These are phyloP conservation scores for Priceomyces medius DNA, from an alignment of 805 yeast species.

Conservation along the genomic window DNA sequence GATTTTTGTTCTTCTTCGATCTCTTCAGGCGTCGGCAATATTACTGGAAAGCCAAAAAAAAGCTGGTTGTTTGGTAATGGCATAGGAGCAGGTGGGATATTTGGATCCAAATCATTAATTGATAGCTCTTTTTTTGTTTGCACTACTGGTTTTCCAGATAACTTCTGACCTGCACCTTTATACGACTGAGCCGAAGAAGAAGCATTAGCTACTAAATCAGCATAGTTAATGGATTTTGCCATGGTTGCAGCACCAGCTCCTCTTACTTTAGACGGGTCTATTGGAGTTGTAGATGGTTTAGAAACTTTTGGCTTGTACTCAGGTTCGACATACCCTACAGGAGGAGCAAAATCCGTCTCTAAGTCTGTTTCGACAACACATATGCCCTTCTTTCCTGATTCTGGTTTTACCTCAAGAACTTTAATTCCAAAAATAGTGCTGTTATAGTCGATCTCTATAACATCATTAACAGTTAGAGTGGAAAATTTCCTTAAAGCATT, in stretches of 20 bases:
- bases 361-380: slow-evolving; percentile 97
- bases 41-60: slow-evolving; percentile 89
- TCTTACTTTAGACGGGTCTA: slow-evolving; percentile 33
- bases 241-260: slow-evolving; percentile 61
- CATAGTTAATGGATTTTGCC: slow-evolving; percentile 73
- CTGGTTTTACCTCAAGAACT: slow-evolving; percentile 86
- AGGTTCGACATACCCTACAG: slow-evolving; percentile 97
- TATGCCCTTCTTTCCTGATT: slow-evolving; percentile 59
- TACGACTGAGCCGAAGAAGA: slow-evolving; percentile 33
- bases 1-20: slow-evolving; percentile 28
- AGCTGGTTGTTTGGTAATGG: slow-evolving; percentile 79
- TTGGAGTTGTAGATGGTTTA: slow-evolving; percentile 33
- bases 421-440: slow-evolving; percentile 73
- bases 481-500: slow-evolving; percentile 88
- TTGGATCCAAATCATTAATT: slow-evolving; percentile 46
- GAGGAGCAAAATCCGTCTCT: slow-evolving; percentile 97
- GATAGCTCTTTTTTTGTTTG: slow-evolving; percentile 24
- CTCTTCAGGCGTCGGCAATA: slow-evolving; percentile 38
- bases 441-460: slow-evolving; percentile 82
- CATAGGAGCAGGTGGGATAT: slow-evolving; percentile 70
- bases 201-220: slow-evolving; percentile 51
- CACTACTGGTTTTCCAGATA: slow-evolving; percentile 58
- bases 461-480: slow-evolving; percentile 79
- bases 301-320: slow-evolving; percentile 49
- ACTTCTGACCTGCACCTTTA: slow-evolving; percentile 64